Conservation (phyloP, 306 rosid species). For the Pterocarpus macrocarpus region DNA sequence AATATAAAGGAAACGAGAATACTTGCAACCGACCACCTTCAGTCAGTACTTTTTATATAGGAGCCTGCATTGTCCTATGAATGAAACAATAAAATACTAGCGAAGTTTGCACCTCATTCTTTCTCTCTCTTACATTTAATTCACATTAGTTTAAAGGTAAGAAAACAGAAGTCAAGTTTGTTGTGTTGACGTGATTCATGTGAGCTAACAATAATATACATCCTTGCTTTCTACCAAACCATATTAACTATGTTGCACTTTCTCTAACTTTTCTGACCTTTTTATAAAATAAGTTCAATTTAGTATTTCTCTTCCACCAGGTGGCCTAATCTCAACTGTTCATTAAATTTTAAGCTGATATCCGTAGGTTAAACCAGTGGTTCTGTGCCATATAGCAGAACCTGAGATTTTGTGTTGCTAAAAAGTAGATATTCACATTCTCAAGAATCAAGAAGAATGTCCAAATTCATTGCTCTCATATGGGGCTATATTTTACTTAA, state of each 20-base stretch:
- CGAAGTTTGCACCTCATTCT: background rate
- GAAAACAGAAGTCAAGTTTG: slow-evolving; percentile 45
- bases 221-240: slow-evolving; percentile 52
- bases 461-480: slow-evolving; percentile 44
- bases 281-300: slow-evolving; percentile 9
- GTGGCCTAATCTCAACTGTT: slow-evolving; percentile 41
- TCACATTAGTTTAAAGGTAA: slow-evolving; percentile 38
- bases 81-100: slow-evolving; percentile 37
- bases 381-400: slow-evolving; percentile 45
- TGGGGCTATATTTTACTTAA: slow-evolving; percentile 4
- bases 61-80: slow-evolving; percentile 27
- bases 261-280: slow-evolving; percentile 26
- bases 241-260: slow-evolving; percentile 41
- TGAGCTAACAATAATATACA: slow-evolving; percentile 42
- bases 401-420: slow-evolving; percentile 9
- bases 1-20: slow-evolving; percentile 34
- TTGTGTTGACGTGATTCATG: slow-evolving; percentile 52
- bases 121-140: slow-evolving; percentile 25
- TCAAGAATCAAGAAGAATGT: slow-evolving; percentile 37
- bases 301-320: slow-evolving; percentile 46
- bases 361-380: slow-evolving; percentile 23
- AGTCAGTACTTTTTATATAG: background rate
- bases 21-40: slow-evolving; percentile 42
- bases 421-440: slow-evolving; percentile 44
- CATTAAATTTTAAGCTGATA: slow-evolving; percentile 22